Evolutionary conservation across 371 early-diverging fungal genomes (phyloP).

Genomic region (Phascolomyces articulosus): DNA sequence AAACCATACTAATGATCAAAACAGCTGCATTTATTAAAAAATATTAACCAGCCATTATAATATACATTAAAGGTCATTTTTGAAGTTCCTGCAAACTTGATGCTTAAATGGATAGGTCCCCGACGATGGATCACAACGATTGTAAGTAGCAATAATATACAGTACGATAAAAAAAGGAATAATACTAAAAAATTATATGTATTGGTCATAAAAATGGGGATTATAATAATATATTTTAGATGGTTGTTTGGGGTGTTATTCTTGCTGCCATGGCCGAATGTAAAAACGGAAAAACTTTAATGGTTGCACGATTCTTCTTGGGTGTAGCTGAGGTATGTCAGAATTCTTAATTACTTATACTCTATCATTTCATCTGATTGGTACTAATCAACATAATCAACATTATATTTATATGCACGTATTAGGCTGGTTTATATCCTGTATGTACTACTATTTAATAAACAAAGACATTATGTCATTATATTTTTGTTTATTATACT

Average conservation of each 20-base stretch:
- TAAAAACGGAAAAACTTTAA: slow-evolving; percentile 44
- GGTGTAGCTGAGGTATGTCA: slow-evolving; percentile 77
- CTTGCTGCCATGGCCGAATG: slow-evolving; percentile 52
- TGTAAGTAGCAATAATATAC: neutral
- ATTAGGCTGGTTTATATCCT: slow-evolving; percentile 9
- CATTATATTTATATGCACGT: too few species aligned
- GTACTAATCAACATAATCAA: too few species aligned
- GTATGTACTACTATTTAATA: neutral
- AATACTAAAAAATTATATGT: slow-evolving; percentile 32
- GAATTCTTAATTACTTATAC: slow-evolving; percentile 10
- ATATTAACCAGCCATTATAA: neutral
- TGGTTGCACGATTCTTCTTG: slow-evolving; percentile 67
- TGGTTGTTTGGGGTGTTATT: neutral
- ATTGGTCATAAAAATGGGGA: slow-evolving; percentile 36
- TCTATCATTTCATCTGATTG: too few species aligned
- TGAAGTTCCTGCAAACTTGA: slow-evolving; percentile 75
- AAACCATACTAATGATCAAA: neutral
- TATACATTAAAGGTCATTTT: slow-evolving; percentile 46
- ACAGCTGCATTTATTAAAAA: neutral
- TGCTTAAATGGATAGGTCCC: slow-evolving; percentile 66
- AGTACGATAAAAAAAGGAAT: neutral
- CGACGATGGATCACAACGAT: slow-evolving; percentile 74
- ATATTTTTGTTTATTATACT: too few species aligned
- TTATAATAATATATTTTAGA: neutral
- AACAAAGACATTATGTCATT: too few species aligned